Conservation (phyloP, 352 stramenopile species). For the Globisporangium nagaii region DNA sequence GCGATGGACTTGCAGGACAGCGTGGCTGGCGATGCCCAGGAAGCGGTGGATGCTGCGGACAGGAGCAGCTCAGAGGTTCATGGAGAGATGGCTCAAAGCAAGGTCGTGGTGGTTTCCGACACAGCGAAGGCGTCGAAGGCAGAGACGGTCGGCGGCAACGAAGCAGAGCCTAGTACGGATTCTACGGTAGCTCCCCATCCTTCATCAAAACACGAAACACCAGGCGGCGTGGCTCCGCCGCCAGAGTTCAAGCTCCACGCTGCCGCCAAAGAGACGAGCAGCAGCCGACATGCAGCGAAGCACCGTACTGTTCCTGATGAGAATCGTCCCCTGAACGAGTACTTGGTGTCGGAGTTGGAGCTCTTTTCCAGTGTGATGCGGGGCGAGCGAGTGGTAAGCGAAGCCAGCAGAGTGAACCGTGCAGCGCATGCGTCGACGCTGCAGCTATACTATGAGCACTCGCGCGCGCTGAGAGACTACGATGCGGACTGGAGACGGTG, state of each 20-base stretch:
- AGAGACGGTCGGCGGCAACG: neutral
- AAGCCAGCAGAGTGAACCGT: conserved; percentile 10
- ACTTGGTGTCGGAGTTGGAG: conserved; percentile 43
- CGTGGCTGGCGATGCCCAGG: neutral
- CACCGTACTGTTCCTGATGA: conserved; percentile 20
- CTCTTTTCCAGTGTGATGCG: conserved; percentile 32
- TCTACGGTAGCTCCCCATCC: neutral
- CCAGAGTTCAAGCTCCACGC: neutral
- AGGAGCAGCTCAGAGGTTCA: neutral
- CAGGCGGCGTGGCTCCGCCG: neutral
- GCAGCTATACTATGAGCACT: conserved; percentile 44
- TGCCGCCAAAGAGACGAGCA: neutral
- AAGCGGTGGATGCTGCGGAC: neutral
- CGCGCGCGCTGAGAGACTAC: conserved; percentile 43
- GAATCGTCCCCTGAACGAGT: conserved; percentile 40
- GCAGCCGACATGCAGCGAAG: neutral
- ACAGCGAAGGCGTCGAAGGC: neutral
- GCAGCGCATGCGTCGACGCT: conserved; percentile 30
- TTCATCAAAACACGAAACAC: neutral
- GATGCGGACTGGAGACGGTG: conserved; percentile 49
- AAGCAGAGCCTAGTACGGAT: neutral
- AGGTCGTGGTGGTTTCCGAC: neutral
- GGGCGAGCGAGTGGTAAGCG: neutral
- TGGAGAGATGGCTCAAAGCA: neutral
- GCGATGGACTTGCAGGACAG: neutral